Percentiles rank a stretch among this genome's conserved stretches.
Evolutionary conservation across 805 yeast genomes (phyloP).

Genomic region (Grigorovia yakushimaensis): DNA sequence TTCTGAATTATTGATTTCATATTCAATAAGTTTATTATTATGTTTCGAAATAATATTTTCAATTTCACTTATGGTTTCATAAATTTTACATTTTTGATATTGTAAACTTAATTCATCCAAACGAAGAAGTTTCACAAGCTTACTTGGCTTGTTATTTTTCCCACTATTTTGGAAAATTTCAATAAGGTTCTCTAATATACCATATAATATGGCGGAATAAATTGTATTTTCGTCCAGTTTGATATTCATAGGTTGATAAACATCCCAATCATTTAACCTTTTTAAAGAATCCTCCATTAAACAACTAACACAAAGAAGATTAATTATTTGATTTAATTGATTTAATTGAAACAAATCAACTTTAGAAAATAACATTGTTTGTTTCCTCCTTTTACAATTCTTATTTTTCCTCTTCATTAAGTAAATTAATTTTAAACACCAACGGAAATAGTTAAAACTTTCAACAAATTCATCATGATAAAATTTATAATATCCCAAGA

Average conservation of each 20-base stretch:
- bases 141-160: neutral
- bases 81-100: neutral
- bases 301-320: slow-evolving; percentile 8
- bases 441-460: slow-evolving; percentile 12
- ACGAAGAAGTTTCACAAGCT: neutral
- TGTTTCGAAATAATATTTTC: neutral
- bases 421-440: slow-evolving; percentile 16
- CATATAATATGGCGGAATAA: neutral
- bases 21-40: slow-evolving; percentile 11
- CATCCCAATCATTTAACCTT: neutral
- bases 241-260: neutral
- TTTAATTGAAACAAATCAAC: neutral
- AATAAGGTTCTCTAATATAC: neutral
- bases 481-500: slow-evolving; percentile 7
- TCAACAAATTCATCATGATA: slow-evolving; percentile 9
- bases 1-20: slow-evolving; percentile 4
- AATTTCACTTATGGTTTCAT: neutral
- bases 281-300: slow-evolving; percentile 7
- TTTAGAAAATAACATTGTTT: neutral
- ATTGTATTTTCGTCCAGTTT: slow-evolving; percentile 4
- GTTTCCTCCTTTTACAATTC: neutral
- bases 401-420: slow-evolving; percentile 3
- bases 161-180: neutral
- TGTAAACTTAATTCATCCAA: neutral
- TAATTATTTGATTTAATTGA: neutral